phyloP scores from a whole-genome alignment of 106 monocot species.

The Phalaenopsis aphrodite region DNA sequence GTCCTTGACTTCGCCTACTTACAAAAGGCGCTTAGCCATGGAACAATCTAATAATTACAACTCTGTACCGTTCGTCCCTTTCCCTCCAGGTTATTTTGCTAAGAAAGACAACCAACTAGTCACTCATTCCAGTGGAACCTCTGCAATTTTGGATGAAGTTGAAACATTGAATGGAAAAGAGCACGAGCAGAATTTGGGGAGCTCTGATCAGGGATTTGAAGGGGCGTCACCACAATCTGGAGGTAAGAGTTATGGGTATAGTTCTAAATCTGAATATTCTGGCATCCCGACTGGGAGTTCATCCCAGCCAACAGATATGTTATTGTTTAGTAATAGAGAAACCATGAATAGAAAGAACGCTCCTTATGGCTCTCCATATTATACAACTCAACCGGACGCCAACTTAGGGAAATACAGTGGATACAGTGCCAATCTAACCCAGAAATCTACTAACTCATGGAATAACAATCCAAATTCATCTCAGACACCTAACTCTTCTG shows the following conservation, averaged over 20 bases:
- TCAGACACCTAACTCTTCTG: neutral
- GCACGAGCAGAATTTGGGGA: conserved; percentile 4
- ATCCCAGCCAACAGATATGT: no score
- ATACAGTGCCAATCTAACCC: neutral
- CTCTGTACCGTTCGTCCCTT: conserved; percentile 94
- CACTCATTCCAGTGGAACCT: conserved; percentile 7
- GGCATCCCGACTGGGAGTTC: no score
- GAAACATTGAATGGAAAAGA: neutral
- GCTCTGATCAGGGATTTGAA: neutral
- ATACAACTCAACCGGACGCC: neutral
- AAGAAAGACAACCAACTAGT: conserved; percentile 61
- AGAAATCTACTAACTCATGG: neutral
- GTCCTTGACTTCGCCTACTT: conserved; percentile 67
- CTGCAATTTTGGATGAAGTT: conserved; percentile 18
- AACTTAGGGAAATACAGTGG: neutral
- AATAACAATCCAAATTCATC: neutral
- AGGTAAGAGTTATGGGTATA: no score
- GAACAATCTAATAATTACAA: conserved; percentile 65
- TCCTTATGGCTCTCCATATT: neutral
- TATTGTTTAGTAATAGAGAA: neutral
- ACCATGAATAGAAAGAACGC: neutral
- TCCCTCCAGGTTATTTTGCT: conserved; percentile 94
- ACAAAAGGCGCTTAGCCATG: conserved; percentile 73
- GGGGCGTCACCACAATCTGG: neutral
- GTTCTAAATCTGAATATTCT: no score